Evolutionary conservation across 2,329 filamentous ascomycete genomes (phyloP).

Genomic region (Colletotrichum sp.): DNA sequence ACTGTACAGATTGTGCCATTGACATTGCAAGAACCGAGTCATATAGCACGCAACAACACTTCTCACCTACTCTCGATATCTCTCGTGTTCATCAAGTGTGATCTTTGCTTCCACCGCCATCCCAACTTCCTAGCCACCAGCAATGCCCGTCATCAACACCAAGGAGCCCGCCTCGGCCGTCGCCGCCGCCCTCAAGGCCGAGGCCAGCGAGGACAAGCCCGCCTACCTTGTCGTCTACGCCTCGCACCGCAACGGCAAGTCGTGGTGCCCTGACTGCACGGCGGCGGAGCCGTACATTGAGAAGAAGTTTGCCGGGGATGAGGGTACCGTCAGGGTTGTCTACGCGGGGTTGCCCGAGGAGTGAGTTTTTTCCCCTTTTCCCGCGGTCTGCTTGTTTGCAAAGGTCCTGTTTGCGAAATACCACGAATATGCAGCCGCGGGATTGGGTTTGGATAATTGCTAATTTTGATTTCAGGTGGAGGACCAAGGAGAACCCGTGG

Average conservation of each 20-base stretch:
- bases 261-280: slow-evolving; percentile 16
- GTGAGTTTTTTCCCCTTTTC: not conserved
- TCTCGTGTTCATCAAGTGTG: not conserved
- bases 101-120: not conserved
- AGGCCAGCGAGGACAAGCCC: slow-evolving; percentile 14
- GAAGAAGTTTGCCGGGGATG: slow-evolving; percentile 15
- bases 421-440: not conserved
- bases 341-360: slow-evolving; percentile 18
- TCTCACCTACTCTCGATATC: not conserved
- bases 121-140: not conserved
- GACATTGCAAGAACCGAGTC: not conserved
- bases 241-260: slow-evolving; percentile 13
- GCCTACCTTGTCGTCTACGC: slow-evolving; percentile 19
- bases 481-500: slow-evolving; percentile 17
- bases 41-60: not conserved
- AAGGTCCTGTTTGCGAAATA: not conserved
- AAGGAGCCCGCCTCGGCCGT: slow-evolving; percentile 9
- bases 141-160: slow-evolving; percentile 16
- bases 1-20: slow-evolving; percentile 6
- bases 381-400: not conserved
- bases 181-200: slow-evolving; percentile 9
- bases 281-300: slow-evolving; percentile 19
- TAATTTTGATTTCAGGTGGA: not conserved
- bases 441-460: not conserved
- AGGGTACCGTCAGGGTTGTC: slow-evolving; percentile 6